A percentile compares a stretch with the other conserved stretches of the same genome.
phyloP scores from a whole-genome alignment of 345 rosid genomes.

The Eucalyptus polyanthemos region DNA sequence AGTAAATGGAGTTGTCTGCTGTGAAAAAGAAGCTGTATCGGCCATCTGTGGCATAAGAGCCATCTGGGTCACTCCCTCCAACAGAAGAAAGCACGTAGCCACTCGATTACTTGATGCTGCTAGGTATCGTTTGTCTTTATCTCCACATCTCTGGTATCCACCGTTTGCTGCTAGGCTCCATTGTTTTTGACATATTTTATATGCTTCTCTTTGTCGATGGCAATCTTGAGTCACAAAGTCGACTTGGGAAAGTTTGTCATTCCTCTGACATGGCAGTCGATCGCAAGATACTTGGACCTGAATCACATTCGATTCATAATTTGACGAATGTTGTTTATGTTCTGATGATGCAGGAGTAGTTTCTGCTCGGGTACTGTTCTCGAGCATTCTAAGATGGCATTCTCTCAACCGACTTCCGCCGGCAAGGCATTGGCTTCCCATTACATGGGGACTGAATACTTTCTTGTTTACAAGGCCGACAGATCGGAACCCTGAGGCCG shows the following conservation, averaged over 20 bases:
- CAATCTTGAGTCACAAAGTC: not conserved
- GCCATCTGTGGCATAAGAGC: slow-evolving; percentile 82
- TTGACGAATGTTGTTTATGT: not conserved
- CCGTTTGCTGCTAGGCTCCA: no score
- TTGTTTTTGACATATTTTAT: not conserved
- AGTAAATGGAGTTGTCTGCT: slow-evolving; percentile 31
- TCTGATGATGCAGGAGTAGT: slow-evolving; percentile 37
- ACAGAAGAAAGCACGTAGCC: slow-evolving; percentile 73
- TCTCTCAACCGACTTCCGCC: slow-evolving; percentile 61
- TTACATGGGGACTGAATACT: slow-evolving; percentile 26
- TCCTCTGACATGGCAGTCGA: not conserved
- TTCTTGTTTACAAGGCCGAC: slow-evolving; percentile 46
- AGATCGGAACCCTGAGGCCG: not conserved
- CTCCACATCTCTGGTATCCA: not conserved
- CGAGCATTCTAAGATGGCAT: slow-evolving; percentile 53
- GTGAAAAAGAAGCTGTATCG: slow-evolving; percentile 38
- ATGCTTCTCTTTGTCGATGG: not conserved
- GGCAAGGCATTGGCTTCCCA: slow-evolving; percentile 63
- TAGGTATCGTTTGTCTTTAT: slow-evolving; percentile 28
- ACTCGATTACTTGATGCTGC: slow-evolving; percentile 55
- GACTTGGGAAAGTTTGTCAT: not conserved
- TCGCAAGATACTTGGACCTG: not conserved
- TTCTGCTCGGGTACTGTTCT: slow-evolving; percentile 27
- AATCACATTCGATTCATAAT: not conserved
- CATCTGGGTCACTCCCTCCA: slow-evolving; percentile 76